Percentiles rank a stretch among this genome's conserved stretches.
Conservation (phyloP, 2,329 filamentous ascomycete species). For the Teratosphaeria epicoccoides region DNA sequence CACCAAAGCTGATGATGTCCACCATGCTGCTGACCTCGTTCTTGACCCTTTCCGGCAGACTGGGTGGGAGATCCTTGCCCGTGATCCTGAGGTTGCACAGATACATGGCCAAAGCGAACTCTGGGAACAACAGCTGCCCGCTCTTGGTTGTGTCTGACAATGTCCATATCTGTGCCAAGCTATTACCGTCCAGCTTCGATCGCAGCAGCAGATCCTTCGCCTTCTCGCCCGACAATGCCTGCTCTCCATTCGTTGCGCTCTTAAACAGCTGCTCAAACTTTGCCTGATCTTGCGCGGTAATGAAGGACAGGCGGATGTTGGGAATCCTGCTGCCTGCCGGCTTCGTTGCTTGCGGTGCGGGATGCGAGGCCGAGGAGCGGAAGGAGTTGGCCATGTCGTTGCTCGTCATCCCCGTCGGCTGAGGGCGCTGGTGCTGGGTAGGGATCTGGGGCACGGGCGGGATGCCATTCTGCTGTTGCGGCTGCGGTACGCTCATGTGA, state of each 20-base stretch:
- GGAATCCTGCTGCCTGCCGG: conserved; percentile 68
- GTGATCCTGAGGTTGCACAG: conserved; percentile 89
- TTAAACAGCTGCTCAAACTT: conserved; percentile 98
- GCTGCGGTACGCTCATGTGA: conserved; percentile 1
- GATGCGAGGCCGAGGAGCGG: conserved; percentile 38
- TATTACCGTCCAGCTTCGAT: conserved; percentile 77
- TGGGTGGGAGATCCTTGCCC: conserved; percentile 65
- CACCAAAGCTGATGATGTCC: conserved; percentile 93
- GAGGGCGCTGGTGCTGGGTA: conserved; percentile 37
- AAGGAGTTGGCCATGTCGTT: conserved; percentile 56
- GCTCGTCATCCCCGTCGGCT: conserved; percentile 52
- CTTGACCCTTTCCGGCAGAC: conserved; percentile 72
- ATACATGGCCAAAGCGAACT: conserved; percentile 97
- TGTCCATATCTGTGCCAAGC: conserved; percentile 89
- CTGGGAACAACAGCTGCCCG: conserved; percentile 89
- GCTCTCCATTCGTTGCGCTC: conserved; percentile 74
- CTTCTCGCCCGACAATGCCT: conserved; percentile 83
- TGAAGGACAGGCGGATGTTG: conserved; percentile 88
- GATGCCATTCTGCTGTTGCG: conserved; percentile 39
- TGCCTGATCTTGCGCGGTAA: conserved; percentile 85
- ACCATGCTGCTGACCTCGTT: conserved; percentile 99
- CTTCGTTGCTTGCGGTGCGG: conserved; percentile 48
- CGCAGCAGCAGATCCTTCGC: conserved; percentile 79
- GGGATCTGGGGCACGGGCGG: conserved; percentile 36
- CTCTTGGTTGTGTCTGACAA: conserved; percentile 92